Percentiles rank a stretch among this genome's conserved stretches.
These are phyloP conservation scores for Leccinum huronense DNA, from an alignment of 1,284 basidiomycete genomes.

Conservation along the genomic window DNA sequence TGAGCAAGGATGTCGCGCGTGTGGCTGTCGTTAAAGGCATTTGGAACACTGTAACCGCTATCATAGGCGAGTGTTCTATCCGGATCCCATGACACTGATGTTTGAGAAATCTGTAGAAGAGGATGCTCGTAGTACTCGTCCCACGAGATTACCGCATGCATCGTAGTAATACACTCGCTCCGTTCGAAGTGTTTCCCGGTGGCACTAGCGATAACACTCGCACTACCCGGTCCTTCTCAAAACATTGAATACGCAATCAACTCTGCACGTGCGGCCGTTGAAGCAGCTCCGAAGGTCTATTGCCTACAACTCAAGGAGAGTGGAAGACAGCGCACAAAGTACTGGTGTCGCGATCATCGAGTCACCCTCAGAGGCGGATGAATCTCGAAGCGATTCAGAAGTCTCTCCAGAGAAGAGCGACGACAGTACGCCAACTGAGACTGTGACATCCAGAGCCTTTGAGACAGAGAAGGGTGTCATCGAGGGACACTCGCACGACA, in stretches of 20 bases:
- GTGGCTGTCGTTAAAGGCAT: too few species aligned
- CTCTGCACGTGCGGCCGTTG: conserved; percentile 73
- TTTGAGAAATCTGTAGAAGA: too few species aligned
- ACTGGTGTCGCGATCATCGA: conserved; percentile 50
- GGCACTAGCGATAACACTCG: too few species aligned
- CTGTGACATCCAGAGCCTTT: conserved; percentile 5
- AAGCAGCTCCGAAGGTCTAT: conserved; percentile 72
- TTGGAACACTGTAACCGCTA: too few species aligned
- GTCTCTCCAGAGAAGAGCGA: conserved; percentile 10
- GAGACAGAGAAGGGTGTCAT: conserved; percentile 12
- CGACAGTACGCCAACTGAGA: conserved; percentile 6
- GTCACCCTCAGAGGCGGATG: conserved; percentile 19
- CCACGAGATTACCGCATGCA: too few species aligned
- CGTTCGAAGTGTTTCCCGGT: too few species aligned
- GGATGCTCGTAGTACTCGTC: too few species aligned
- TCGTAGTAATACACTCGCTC: too few species aligned
- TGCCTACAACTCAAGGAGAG: conserved; percentile 78
- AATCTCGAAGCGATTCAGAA: conserved; percentile 26
- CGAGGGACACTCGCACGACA: conserved; percentile 2
- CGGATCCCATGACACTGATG: too few species aligned
- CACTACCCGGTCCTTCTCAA: conserved; percentile 60
- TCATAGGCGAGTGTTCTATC: too few species aligned
- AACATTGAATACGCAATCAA: conserved; percentile 71
- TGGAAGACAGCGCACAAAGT: conserved; percentile 80
- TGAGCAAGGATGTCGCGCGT: too few species aligned